Conservation (phyloP, 768 basidiomycete species). For the Mrakia gelida region DNA sequence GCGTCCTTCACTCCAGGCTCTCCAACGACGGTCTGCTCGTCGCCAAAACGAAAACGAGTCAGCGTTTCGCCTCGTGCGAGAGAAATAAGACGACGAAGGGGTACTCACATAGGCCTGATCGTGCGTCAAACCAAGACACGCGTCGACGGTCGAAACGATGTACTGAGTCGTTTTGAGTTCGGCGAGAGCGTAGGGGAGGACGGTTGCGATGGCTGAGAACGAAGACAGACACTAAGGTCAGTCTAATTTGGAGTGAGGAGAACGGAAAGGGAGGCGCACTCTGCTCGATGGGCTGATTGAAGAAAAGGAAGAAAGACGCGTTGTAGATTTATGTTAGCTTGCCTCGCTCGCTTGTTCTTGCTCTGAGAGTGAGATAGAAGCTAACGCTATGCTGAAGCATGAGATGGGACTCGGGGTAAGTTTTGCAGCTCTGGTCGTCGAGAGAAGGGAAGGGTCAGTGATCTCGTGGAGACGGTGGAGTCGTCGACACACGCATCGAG, state of each 20-base stretch:
- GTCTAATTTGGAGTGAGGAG: not conserved
- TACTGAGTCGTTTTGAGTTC: not conserved
- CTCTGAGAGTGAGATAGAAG: no score
- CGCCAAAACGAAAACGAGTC: not conserved
- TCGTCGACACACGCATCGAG: not conserved
- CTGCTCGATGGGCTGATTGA: no score
- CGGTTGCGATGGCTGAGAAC: not conserved
- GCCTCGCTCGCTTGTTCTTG: no score
- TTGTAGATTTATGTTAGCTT: no score
- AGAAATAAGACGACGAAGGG: not conserved
- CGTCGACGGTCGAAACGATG: not conserved
- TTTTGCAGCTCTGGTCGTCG: no score
- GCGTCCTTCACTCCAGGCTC: not conserved
- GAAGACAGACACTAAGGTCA: not conserved
- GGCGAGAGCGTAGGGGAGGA: not conserved
- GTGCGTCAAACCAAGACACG: not conserved
- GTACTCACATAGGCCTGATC: not conserved
- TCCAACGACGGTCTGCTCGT: not conserved
- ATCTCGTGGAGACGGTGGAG: no score
- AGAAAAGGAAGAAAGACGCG: no score
- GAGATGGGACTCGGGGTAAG: no score
- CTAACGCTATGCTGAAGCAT: no score
- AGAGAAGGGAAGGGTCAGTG: no score
- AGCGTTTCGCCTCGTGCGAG: not conserved
- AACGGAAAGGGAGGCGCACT: no score